Base-by-base conservation (phyloP, 768 basidiomycete species). In the Cyathus striatus region DNA sequence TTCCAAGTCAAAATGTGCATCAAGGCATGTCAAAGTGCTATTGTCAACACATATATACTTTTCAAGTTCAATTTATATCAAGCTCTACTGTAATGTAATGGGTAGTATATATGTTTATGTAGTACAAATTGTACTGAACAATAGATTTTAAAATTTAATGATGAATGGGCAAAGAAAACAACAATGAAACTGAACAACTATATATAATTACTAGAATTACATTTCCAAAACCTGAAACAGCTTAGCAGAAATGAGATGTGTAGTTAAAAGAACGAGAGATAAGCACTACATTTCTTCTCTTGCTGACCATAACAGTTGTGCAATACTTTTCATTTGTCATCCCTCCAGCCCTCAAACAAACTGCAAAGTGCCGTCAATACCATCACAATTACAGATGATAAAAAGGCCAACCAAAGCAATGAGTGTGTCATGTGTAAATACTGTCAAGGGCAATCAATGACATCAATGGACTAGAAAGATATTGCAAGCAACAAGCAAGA, bases 271-370 rank as follows among this genome's bases (percentile, higher is more conserved):
- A 63, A 57, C 57, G 58, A 58, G 54, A 66, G 68, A 62, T 63
- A 68, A 69, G 69, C 68, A 65, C 73, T 73, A 70, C 70, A 59
- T 66, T 70, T 64, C 64, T 56, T 48, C 63, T 63, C 62, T 63
- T 63, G 62, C 58, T 22, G 32, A 36, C 18, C 17, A 36, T 36
- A 30, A 26, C n/a, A 27, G 42, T 47, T 39, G 46, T 51, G 40
- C 33, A 32, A 20, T 42, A 40, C 52, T 54, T 56, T 57, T 46
- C 49, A 33, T 26, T 17, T 30, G 13, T 23, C 44, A 39, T 23
- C 24, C 34, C 42, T 46, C 38, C 39, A 36, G 37, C 30, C 52
- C 35, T 36, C 17, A 7, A 18, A 9, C 24, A 27, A 30, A 36
- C 41, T 43, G 33, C 46, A 42, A 45, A 30, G 24, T 30, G 39